Evolutionary conservation across 495 filamentous ascomycete genomes (phyloP), one percentile per base, ranked within the genome.

Genomic region (Amorphotheca resinae): DNA sequence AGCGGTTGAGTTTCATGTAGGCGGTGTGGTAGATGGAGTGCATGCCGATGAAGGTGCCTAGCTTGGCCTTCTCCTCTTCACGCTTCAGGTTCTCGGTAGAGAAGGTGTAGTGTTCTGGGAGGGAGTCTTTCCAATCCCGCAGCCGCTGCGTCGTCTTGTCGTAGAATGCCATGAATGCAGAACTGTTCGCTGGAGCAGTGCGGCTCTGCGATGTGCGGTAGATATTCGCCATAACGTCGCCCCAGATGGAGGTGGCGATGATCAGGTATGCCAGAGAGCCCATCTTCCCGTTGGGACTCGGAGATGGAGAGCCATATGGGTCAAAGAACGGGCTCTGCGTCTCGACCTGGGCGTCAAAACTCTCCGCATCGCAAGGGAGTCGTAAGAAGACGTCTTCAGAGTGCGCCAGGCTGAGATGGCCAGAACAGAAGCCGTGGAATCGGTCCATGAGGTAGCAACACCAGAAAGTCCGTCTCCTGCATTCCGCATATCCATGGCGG

Each of bases 391-490:
- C 67, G 25, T 79, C 69, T 53, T 80, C 71, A 3, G 61, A 43
- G 38, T 68, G 60, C 44, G 73, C 57, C 28, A 64, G 53, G 44
- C 59, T 65, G 11, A 62, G 41, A 8, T 65, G 61, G 5, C 64
- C 68, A 4, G 69, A 65, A 42, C 69, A 74, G 42, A 76, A 70
- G 22, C 70, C 73, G 23, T 68, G 75, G 21, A 78, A 64, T 22
- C 77, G 70, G 64, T 83, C 78, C 50, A 77, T 61, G 40, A 80
- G 43, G 46, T 74, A 82, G 22, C 69, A 66, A 11, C 73, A 69
- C 80, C 79, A 84, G 53, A 82, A 82, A 0, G 76, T 81, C 37
- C 79, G 63, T 25, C 78, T 66, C 32, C 75, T 68, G 53, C 77
- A 79, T 57, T 85, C 80, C 6, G 71, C 68, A 54, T 77, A 65